Base-by-base conservation (phyloP, 441 rosid genomes). In the Adansonia grandidieri region DNA sequence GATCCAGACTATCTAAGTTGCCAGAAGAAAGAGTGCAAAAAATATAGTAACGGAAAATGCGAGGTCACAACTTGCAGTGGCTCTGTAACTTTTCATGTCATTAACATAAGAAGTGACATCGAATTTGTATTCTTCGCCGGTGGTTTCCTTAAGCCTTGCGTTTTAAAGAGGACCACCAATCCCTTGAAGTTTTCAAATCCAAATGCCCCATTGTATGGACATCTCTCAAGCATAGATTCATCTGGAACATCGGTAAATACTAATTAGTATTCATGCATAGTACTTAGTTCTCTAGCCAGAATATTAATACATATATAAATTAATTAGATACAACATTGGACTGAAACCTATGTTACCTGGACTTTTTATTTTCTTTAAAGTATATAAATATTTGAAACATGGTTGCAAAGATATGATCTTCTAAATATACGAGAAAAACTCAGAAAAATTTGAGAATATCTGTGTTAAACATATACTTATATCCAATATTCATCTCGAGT, bases 41-140 rank as follows among this genome's bases (percentile, higher is more conserved):
- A 80, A 62, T 73, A 75, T 20, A 45, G 48, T 1, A 73, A 78
- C 6, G 89, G 84, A 0, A 15, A 32, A 9, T 89, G 95, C 51
- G 72, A 8, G 1, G 75, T 77, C 19, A 37, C 70, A 2, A 84
- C 87, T 19, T 90, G 92, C 77, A 78, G 84, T n/a, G 91, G 79
- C 13, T 72, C 90, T 11, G 2, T 90, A 32, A 67, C 65, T 0
- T 91, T 91, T 77, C 92, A 91, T 75, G 91, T 90, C 2, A 22
- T 91, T 10, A 91, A 91, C 85, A 81, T 90, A 77, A 86, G 94
- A 80, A 89, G 91, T 0, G 85, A 89, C 83, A 84, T 91, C 24
- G 86, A 86, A 28, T 91, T 91, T 73, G 91, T 90, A 22, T 75
- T 91, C 22, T 91, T 91, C 6, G 51, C 78, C 1, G 92, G 89